Conservation (phyloP, 1,139 yeast genomes). For the Geotrichum klebahnii region DNA sequence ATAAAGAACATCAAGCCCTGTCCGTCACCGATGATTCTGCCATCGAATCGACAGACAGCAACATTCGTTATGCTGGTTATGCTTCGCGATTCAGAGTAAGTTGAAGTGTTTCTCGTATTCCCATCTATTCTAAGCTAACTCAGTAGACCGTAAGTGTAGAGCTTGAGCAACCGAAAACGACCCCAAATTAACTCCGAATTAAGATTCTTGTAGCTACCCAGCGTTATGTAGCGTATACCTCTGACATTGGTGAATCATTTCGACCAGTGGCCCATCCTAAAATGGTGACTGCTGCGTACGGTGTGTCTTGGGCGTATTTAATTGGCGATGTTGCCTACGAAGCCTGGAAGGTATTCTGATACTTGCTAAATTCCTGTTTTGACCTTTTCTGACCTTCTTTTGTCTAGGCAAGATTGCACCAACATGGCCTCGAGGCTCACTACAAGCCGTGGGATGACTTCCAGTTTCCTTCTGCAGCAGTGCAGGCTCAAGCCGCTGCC, state of each 20-base stretch:
- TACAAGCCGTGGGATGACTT: constrained; percentile 64
- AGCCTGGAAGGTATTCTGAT: constrained; percentile 52
- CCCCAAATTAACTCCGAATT: neutral
- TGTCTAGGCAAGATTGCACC: constrained; percentile 50
- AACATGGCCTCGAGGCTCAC: constrained; percentile 65
- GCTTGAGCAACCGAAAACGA: neutral
- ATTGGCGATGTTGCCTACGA: constrained; percentile 75
- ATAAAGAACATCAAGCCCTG: constrained; percentile 9
- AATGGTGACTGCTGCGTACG: constrained; percentile 63
- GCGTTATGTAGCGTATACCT: constrained; percentile 80
- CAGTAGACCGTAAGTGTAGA: constrained; percentile 21
- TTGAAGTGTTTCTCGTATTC: too few relatives aligned
- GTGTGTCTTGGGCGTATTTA: constrained; percentile 71
- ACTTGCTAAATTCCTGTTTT: constrained; percentile 2
- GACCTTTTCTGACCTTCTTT: neutral
- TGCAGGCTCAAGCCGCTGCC: constrained; percentile 40
- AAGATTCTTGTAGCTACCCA: constrained; percentile 65
- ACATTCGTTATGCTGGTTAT: constrained; percentile 74
- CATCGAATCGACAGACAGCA: constrained; percentile 48
- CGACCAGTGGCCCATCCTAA: constrained; percentile 76
- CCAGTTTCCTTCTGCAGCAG: constrained; percentile 38
- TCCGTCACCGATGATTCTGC: constrained; percentile 20
- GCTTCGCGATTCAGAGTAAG: constrained; percentile 60
- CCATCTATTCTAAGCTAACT: too few relatives aligned
- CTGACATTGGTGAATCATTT: constrained; percentile 87